Base-by-base conservation (phyloP, 306 rosid species). In the Vigna hirtella region DNA sequence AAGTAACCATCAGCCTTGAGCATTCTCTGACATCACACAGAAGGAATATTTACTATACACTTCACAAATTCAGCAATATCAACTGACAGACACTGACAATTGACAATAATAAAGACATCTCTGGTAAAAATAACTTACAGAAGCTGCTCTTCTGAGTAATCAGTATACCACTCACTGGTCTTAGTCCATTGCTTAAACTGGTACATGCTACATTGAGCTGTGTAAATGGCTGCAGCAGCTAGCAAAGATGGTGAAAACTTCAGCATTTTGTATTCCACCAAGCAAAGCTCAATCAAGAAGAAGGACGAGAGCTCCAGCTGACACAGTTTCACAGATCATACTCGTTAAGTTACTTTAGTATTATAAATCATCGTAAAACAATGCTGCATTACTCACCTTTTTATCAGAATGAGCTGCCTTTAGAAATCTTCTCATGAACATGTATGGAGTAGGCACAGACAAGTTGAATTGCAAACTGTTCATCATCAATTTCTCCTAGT, bases 191-290 rank as follows among this genome's bases (percentile, higher is more conserved):
- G 86, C 72, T 79, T 87, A 79, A 79, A 88, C 81, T 90, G 90
- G 34, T 61, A 58, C n/a, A 87, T 49, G 17, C 85, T 81, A 47
- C 91, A 83, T 28, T 90, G 91, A 77, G 98, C 97, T 45, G 97
- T 86, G 87, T 81, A 93, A 13, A 90, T 88, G 55, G 96, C 98
- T 6, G 95, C 93, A 70, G 98, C 95, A 74, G 98, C 93, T 71
- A 91, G 84, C 77, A 89, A 62, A 56, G 98, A 91, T 66, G 98
- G 98, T 38, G 87, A 48, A 77, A 88, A 91, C 81, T 84, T 68
- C 38, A 93, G 93, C 93, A 85, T 91, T 79, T 86, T 87, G 77
- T 81, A 88, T 79, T 93, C 97, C 26, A 91, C 95, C 48, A 93
- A 78, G 86, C 95, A 93, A 16, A 93, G 89, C 80, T 93, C 97